These are phyloP conservation scores for Bacidia rubella DNA, from an alignment of 495 filamentous ascomycete genomes.

Conservation along the genomic window DNA sequence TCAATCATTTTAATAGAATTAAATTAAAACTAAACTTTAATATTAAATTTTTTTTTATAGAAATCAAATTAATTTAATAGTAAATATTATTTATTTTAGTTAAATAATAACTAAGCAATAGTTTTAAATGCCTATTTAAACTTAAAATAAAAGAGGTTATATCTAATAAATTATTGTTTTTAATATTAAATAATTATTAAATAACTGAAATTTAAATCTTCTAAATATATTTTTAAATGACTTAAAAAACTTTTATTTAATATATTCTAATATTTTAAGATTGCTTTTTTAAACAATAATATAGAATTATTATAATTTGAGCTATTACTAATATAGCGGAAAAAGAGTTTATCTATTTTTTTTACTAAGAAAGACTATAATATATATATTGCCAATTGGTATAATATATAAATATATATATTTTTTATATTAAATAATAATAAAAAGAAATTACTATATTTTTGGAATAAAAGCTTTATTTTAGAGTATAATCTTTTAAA, in stretches of 20 bases:
- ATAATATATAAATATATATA: no score
- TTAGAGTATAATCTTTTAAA: background rate
- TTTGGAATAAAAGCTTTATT: background rate
- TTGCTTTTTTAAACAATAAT: background rate
- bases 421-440: background rate
- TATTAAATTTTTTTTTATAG: no score
- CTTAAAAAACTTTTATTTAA: background rate
- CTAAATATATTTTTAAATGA: background rate
- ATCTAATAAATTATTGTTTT: no score
- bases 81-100: no score
- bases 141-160: no score
- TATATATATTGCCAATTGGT: no score
- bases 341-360: background rate
- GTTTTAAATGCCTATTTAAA: no score
- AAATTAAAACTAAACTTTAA: no score
- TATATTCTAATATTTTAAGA: background rate
- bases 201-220: background rate
- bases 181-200: no score
- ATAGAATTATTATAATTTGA: background rate
- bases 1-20: no score
- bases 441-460: background rate
- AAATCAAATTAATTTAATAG: no score
- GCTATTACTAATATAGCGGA: background rate
- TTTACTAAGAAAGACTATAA: background rate
- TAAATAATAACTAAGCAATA: no score